Conservation (phyloP, 2,329 filamentous ascomycete species). For the Penicillium sp. region DNA sequence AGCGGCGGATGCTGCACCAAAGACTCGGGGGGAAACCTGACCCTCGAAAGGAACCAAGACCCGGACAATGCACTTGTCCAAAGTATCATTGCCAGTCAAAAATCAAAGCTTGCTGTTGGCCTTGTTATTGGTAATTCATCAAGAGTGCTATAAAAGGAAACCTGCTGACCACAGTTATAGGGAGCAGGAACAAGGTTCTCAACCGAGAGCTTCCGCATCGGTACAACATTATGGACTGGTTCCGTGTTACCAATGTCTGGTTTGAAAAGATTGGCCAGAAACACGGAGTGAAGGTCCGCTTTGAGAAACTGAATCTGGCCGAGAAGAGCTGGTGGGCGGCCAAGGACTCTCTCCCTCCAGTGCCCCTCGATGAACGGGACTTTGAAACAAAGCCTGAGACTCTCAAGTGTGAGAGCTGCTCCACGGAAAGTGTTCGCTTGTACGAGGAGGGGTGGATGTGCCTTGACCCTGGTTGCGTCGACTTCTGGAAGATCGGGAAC, state of each 20-base stretch:
- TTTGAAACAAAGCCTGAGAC: conserved; percentile 19
- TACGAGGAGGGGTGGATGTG: conserved; percentile 52
- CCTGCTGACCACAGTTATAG: conserved; percentile 32
- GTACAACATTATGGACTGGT: conserved; percentile 61
- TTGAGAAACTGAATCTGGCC: conserved; percentile 53
- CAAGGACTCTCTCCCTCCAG: conserved; percentile 22
- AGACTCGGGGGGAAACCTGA: conserved; percentile 42
- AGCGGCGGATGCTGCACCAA: conserved; percentile 49
- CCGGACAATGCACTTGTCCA: conserved; percentile 34
- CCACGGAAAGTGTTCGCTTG: conserved; percentile 25
- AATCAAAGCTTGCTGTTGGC: conserved; percentile 45
- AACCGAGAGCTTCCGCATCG: conserved; percentile 46
- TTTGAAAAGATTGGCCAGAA: conserved; percentile 45
- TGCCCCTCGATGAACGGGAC: conserved; percentile 25
- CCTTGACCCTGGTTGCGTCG: conserved; percentile 43
- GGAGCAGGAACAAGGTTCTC: conserved; percentile 44
- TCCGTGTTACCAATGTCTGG: conserved; percentile 62
- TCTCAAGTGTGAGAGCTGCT: conserved; percentile 38
- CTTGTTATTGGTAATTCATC: conserved; percentile 45
- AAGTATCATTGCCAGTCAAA: conserved; percentile 42
- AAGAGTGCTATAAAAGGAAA: fast-evolving
- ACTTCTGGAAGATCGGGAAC: conserved; percentile 48
- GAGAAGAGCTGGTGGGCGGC: conserved; percentile 53
- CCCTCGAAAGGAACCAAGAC: conserved; percentile 45
- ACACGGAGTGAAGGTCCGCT: conserved; percentile 49